Evolutionary conservation across 495 filamentous ascomycete genomes (phyloP).

Genomic region (Annulohypoxylon bovei): DNA sequence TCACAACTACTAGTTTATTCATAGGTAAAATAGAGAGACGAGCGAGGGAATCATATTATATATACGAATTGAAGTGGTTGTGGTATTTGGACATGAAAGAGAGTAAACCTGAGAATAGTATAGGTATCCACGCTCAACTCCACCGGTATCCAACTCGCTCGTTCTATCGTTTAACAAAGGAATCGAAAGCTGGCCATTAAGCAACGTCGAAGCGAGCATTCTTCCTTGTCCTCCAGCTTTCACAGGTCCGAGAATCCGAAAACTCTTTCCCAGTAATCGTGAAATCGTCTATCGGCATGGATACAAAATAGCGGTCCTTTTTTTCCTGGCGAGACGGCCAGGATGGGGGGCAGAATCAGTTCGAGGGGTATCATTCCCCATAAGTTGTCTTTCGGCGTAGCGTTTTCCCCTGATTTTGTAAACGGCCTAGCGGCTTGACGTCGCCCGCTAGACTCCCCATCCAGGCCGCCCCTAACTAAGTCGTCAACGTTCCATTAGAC

Average conservation of each 20-base stretch:
- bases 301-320: constrained; percentile 28
- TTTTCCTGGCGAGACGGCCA: background rate
- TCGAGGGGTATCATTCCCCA: background rate
- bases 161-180: constrained; percentile 25
- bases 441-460: constrained; percentile 13
- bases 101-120: constrained; percentile 40
- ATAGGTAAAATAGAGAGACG: background rate
- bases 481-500: constrained; percentile 3
- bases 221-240: constrained; percentile 16
- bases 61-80: constrained; percentile 40
- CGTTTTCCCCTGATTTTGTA: background rate
- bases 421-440: constrained; percentile 22
- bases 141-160: constrained; percentile 24
- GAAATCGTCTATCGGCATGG: constrained; percentile 43
- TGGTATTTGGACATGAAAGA: constrained; percentile 47
- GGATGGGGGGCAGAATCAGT: constrained; percentile 5
- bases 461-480: constrained; percentile 11
- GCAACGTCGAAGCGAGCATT: constrained; percentile 9
- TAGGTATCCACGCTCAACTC: constrained; percentile 27
- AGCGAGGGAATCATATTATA: constrained; percentile 32
- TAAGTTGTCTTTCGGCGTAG: background rate
- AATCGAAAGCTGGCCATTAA: constrained; percentile 27
- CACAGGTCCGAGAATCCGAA: constrained; percentile 24
- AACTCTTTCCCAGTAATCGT: constrained; percentile 27
- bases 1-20: background rate